Evolutionary conservation across 2,329 filamentous ascomycete genomes (phyloP), one percentile per base, ranked within the genome.

Genomic region (Pseudogymnoascus pannorum): DNA sequence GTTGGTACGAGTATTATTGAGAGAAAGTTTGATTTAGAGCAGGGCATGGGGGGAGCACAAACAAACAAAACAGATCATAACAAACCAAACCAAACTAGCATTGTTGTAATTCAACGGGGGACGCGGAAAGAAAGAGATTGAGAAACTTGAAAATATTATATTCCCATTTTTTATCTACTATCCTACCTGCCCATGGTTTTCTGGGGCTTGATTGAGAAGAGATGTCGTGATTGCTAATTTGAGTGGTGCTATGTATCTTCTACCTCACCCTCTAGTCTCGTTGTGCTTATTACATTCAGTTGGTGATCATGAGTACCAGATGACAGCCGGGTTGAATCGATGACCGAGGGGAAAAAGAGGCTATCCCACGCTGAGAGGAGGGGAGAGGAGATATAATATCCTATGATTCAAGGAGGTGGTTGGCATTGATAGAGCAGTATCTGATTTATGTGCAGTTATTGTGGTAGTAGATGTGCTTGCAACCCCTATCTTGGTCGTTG

Each of bases 1-100:
- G 8, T 8, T n/a, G 22, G 22, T 48, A 48, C 24, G 42, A 48
- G 42, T 48, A 48, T 26, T 48, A 26, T 48, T 22, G 42, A 26
- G n/a, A 48, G 42, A 26, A 26, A 48, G 42, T 48, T 48, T 48
- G 42, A 48, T 48, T 48, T 48, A 48, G 42, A 48, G 42, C 42
- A 35, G 8, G 33, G 9, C 12, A 12, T 35, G 42, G 42, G 42
- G 42, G 42, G 42, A 26, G 42, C 14, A 26, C 40, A 44, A 44
- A 44, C 40, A 42, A 42, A 20, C 38, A 44, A n/a, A n/a, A n/a
- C n/a, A n/a, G n/a, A n/a, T n/a, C n/a, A n/a, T n/a, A 48, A 26
- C 42, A 42, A 22, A 42, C 38, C 18, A 26, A n/a, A 29, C 26
- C 26, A 29, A 29, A 29, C 26, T n/a, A n/a, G n/a, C 26, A 29